Evolutionary conservation across 1,284 basidiomycete genomes (phyloP).

Genomic region (Pseudozyma thailandica): DNA sequence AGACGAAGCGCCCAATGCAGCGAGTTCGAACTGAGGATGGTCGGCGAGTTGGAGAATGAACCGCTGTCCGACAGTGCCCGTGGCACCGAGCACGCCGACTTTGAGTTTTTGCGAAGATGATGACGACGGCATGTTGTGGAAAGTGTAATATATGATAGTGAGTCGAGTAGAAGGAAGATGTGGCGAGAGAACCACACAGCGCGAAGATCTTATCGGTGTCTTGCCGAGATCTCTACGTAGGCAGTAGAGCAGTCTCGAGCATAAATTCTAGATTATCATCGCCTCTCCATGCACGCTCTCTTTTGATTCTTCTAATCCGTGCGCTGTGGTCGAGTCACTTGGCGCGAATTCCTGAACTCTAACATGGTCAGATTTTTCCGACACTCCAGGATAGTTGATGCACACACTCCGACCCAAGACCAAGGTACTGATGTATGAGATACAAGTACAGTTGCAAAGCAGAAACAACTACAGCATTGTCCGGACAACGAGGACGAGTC

Average conservation of each 20-base stretch:
- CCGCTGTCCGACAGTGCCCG: slow-evolving; percentile 73
- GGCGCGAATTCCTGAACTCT: too few relatives aligned
- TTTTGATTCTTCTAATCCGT: slow-evolving; percentile 10
- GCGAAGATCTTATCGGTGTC: slow-evolving; percentile 2
- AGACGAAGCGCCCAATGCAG: slow-evolving; percentile 87
- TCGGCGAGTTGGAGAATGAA: slow-evolving; percentile 88
- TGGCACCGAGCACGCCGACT: slow-evolving; percentile 94
- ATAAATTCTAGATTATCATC: not conserved
- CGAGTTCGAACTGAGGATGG: slow-evolving; percentile 91
- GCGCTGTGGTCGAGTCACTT: slow-evolving; percentile 10
- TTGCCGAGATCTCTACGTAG: not conserved
- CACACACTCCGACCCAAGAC: too few relatives aligned
- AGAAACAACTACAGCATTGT: too few relatives aligned
- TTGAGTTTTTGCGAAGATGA: slow-evolving; percentile 72
- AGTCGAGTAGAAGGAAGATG: not conserved
- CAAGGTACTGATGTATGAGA: too few relatives aligned
- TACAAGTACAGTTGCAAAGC: too few relatives aligned
- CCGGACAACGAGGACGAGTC: too few relatives aligned
- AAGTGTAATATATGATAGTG: not conserved
- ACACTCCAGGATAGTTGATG: too few relatives aligned
- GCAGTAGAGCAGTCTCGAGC: slow-evolving; percentile 8
- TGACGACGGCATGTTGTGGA: slow-evolving; percentile 2
- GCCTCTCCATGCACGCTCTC: not conserved
- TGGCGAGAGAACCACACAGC: not conserved
- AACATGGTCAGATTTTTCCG: too few relatives aligned